Base-by-base conservation (phyloP, 2,329 filamentous ascomycete species). In the Aspergillus chevalieri region DNA sequence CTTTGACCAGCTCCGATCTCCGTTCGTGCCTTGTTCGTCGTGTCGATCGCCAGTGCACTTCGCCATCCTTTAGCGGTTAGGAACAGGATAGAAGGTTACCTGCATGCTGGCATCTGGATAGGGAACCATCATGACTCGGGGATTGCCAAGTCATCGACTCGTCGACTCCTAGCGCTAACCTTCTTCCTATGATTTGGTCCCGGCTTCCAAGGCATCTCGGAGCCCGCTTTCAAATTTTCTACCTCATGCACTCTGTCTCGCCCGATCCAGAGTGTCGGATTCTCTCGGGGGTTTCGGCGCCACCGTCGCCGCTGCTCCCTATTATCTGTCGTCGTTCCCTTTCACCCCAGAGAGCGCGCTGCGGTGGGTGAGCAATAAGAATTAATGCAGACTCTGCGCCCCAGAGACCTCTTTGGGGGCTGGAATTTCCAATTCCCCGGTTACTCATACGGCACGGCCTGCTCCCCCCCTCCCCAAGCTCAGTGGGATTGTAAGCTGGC, bases 321-420 rank as follows among this genome's bases (percentile, higher is more conserved):
- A 41, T 41, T 19, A 41, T 41, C 17, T 7, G 15, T 19, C n/a
- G 15, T 19, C 5, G 8, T 12, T 15, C 38, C 38, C 34, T 36
- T 36, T 15, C 34, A 15, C 15, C 15, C 34, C 10, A 19, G 26
- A 30, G 12, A 12, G 15, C 10, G 38, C 38, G 38, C 49, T 49
- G 36, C 47, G 46, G 49, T 45, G 49, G 43, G 60, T 59, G 60
- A 57, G 52, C 58, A 54, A 57, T 55, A 46, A 54, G 47, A 50
- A 45, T 26, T 10, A 43, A 53, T 61, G 58, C 55, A 60, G 46
- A 59, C 58, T 58, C 62, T 65, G 60, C 62, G 58, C 60, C 59
- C 62, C 51, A 48, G 50, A 46, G 49, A 5, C 12, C 38, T 22
- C 55, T 57, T 58, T 66, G 65, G 65, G 64, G 64, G 61, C 64